A percentile compares a stretch with the other conserved stretches of the same genome.
Conservation (phyloP, 78 protist species). For the Anaeramoeba flamelloides region DNA sequence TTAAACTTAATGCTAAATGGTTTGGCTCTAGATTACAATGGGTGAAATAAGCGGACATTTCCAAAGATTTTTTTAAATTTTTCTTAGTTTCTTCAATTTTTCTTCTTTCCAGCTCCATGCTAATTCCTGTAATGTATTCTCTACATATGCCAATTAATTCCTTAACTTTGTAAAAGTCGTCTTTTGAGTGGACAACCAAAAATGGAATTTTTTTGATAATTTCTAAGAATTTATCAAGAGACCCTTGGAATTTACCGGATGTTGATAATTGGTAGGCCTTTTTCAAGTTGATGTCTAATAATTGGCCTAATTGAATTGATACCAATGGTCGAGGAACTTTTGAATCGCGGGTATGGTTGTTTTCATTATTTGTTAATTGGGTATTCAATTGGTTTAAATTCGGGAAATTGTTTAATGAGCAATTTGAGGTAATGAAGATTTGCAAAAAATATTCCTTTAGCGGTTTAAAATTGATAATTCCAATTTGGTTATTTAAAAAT, state of each 20-base stretch:
- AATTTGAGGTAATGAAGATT: constrained; percentile 24
- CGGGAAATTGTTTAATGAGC: neutral
- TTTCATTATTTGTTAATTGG: neutral
- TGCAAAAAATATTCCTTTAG: constrained; percentile 17
- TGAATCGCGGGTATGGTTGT: neutral
- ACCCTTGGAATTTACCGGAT: neutral
- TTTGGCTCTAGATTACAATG: constrained; percentile 70
- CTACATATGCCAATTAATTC: neutral
- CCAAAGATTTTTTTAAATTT: neutral
- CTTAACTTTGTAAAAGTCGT: neutral
- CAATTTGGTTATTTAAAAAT: constrained; percentile 55
- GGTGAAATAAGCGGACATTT: neutral
- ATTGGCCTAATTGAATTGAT: neutral
- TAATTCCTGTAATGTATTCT: neutral
- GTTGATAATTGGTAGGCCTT: neutral
- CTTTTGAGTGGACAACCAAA: neutral
- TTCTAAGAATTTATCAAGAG: neutral
- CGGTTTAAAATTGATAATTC: constrained; percentile 65
- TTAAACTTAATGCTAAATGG: constrained; percentile 52
- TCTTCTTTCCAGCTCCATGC: neutral
- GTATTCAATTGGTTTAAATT: neutral
- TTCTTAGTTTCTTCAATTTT: neutral
- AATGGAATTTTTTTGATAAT: neutral
- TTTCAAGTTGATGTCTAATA: neutral
- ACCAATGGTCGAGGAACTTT: neutral